Percentiles rank a stretch among this genome's conserved stretches.
Conservation (phyloP, 2,329 filamentous ascomycete species). For the Kalmusia sp. region DNA sequence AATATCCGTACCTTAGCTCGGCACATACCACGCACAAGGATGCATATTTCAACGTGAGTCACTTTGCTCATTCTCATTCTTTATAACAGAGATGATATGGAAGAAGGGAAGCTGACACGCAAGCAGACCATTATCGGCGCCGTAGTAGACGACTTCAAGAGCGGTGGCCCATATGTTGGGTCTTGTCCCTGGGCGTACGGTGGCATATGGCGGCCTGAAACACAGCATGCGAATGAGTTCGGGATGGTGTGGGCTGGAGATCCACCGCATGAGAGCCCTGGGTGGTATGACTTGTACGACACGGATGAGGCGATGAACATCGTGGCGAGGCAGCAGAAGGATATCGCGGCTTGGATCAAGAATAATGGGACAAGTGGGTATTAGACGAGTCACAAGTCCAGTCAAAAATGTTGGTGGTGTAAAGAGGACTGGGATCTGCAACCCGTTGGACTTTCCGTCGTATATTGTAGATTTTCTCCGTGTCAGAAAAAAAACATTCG, state of each 20-base stretch:
- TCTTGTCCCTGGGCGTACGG: conserved; percentile 50
- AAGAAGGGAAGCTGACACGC: not conserved
- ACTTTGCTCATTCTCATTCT: not conserved
- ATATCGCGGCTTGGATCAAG: conserved; percentile 37
- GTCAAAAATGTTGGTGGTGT: too few relatives aligned
- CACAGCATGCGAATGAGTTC: conserved; percentile 46
- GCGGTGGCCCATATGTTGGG: conserved; percentile 45
- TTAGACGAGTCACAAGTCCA: too few relatives aligned
- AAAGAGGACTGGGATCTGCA: too few relatives aligned
- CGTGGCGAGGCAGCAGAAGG: conserved; percentile 40
- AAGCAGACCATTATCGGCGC: conserved; percentile 44
- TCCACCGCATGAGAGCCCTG: conserved; percentile 48
- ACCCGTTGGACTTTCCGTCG: too few relatives aligned
- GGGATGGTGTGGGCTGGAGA: conserved; percentile 52
- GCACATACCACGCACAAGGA: conserved; percentile 48
- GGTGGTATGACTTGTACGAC: conserved; percentile 51
- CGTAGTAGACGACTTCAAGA: conserved; percentile 44
- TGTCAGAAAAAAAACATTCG: too few relatives aligned
- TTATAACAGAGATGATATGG: not conserved
- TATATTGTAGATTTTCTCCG: too few relatives aligned
- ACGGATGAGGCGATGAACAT: conserved; percentile 48
- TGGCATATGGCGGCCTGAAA: conserved; percentile 48
- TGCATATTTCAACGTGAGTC: conserved; percentile 42
- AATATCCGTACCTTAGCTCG: conserved; percentile 46
- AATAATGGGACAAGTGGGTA: conserved; percentile 8